Evolutionary conservation across 306 rosid species (phyloP).

Genomic region (Dalbergia cochinchinensis): DNA sequence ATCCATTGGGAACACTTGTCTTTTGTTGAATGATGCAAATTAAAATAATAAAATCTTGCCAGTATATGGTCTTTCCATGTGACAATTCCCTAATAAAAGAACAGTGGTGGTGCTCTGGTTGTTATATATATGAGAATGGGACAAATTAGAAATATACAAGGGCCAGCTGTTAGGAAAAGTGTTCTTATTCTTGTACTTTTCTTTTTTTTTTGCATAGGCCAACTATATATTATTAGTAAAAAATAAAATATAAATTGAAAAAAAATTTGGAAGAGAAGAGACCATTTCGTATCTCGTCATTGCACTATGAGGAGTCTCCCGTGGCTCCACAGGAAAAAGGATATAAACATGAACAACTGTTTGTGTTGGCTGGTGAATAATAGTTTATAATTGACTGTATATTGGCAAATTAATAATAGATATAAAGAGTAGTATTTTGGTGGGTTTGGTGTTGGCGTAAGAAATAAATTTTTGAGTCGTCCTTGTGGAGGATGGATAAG

Average conservation of each 20-base stretch:
- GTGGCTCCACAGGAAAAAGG: not conserved
- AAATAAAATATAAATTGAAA: not conserved
- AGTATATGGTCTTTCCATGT: slow-evolving; percentile 12
- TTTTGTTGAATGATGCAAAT: slow-evolving; percentile 37
- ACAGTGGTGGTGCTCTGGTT: not conserved
- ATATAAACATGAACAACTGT: not conserved
- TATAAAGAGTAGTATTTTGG: not conserved
- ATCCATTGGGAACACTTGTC: slow-evolving; percentile 21
- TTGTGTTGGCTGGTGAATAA: not conserved
- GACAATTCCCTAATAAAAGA: slow-evolving; percentile 13
- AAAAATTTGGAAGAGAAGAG: not conserved
- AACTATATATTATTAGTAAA: not conserved
- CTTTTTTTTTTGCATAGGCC: not conserved
- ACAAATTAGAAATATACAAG: slow-evolving; percentile 14
- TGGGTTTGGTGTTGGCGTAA: no score
- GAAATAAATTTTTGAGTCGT: no score
- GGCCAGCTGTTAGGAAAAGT: slow-evolving; percentile 39
- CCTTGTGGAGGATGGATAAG: no score
- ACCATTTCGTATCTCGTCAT: not conserved
- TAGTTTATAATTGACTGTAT: not conserved
- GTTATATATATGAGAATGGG: not conserved
- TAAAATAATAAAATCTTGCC: slow-evolving; percentile 1
- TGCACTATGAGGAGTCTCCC: not conserved
- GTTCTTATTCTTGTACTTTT: not conserved
- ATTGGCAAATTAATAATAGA: not conserved